phyloP scores from a whole-genome alignment of 768 basidiomycete genomes.

The Gloeopeniophorella convolvens region DNA sequence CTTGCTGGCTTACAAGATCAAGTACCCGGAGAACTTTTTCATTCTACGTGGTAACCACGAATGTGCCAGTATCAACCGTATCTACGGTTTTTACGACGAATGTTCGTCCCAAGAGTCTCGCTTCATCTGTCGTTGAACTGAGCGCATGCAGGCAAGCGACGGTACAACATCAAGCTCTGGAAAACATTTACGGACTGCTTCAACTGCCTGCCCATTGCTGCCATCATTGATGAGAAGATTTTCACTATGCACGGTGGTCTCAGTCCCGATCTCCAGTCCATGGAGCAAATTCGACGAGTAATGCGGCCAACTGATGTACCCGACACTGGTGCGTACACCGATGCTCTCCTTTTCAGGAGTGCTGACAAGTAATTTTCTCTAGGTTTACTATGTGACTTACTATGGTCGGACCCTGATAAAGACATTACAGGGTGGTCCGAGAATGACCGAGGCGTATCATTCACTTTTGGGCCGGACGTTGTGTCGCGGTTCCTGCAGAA shows the following conservation, averaged over 20 bases:
- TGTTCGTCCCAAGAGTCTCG: conserved; percentile 49
- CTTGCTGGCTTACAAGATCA: conserved; percentile 99
- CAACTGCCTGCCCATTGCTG: conserved; percentile 98
- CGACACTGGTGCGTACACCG: conserved; percentile 70
- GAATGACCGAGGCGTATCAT: conserved; percentile 97
- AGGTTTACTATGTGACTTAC: conserved; percentile 92
- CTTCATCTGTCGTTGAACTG: conserved; percentile 3
- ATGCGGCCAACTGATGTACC: conserved; percentile 99
- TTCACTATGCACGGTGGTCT: conserved; percentile 99
- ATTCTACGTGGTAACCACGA: conserved; percentile 98
- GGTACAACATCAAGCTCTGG: conserved; percentile 99
- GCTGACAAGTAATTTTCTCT: conserved; percentile 9
- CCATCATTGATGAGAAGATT: conserved; percentile 99
- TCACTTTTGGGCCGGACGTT: conserved; percentile 98
- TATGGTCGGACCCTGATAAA: conserved; percentile 99
- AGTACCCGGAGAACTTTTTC: conserved; percentile 99
- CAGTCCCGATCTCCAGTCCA: conserved; percentile 95
- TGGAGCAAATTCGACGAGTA: conserved; percentile 99
- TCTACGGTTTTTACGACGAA: conserved; percentile 99
- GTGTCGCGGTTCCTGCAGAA: conserved; percentile 98
- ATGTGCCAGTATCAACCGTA: conserved; percentile 98
- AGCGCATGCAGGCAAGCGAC: conserved; percentile 77
- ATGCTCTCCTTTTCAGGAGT: not conserved
- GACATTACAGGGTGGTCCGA: conserved; percentile 99
- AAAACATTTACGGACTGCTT: conserved; percentile 99